A percentile compares a stretch with the other conserved stretches of the same genome.
Evolutionary conservation across 345 rosid species (phyloP).

Genomic region (Microcos paniculata): DNA sequence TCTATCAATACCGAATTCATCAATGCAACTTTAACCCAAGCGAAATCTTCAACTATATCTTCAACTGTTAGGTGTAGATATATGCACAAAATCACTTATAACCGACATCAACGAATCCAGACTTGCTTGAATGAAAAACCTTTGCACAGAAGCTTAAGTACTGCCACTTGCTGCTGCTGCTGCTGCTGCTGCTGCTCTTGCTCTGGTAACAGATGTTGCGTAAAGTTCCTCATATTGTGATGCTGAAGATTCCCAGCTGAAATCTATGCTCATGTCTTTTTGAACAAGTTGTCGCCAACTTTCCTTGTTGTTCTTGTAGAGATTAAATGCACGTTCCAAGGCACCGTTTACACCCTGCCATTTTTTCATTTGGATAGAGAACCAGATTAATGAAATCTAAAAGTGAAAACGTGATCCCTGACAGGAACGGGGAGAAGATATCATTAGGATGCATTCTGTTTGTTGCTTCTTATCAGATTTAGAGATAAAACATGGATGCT

Average conservation of each 20-base stretch:
- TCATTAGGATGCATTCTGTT: background rate
- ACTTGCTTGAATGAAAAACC: background rate
- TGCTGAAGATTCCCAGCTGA: constrained; percentile 88
- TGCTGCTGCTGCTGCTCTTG: constrained; percentile 49
- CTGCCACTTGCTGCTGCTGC: constrained; percentile 40
- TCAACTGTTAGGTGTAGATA: background rate
- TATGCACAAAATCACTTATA: background rate
- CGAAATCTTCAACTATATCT: background rate
- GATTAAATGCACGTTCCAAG: constrained; percentile 68
- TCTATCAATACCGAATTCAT: background rate
- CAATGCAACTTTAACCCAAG: background rate
- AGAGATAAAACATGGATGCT: background rate
- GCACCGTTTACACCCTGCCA: constrained; percentile 64
- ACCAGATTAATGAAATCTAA: background rate
- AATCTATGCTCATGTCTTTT: constrained; percentile 81
- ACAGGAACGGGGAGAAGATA: background rate
- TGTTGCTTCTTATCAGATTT: background rate
- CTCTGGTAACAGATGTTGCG: constrained; percentile 62
- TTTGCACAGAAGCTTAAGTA: constrained; percentile 14
- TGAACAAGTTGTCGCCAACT: constrained; percentile 66
- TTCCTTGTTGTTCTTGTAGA: constrained; percentile 45
- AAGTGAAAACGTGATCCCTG: background rate
- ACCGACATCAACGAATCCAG: background rate
- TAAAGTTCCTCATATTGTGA: constrained; percentile 83
- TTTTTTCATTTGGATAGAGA: background rate